Conservation (phyloP, 2,329 filamentous ascomycete genomes). For the Nemania bipapillata region DNA sequence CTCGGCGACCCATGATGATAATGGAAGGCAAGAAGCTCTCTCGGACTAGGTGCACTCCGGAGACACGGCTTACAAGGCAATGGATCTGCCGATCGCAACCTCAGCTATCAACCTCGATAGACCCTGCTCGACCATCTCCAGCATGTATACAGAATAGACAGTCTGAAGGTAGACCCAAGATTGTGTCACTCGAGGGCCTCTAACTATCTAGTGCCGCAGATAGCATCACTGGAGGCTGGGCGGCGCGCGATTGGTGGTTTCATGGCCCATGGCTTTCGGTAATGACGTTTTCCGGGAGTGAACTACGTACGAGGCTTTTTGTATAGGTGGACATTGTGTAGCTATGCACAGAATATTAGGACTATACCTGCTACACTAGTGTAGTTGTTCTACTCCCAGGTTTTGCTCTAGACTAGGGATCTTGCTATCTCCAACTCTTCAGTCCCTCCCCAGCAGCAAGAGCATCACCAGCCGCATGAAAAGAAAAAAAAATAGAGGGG, state of each 20-base stretch:
- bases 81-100: slow-evolving; percentile 27
- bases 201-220: not conserved
- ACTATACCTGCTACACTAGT: slow-evolving; percentile 6
- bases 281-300: not conserved
- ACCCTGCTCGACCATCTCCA: slow-evolving; percentile 5
- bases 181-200: slow-evolving; percentile 1
- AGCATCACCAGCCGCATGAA: not conserved
- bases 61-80: slow-evolving; percentile 9
- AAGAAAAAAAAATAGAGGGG: not conserved
- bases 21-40: not conserved
- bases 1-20: not conserved
- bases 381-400: not conserved
- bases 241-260: not conserved
- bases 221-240: slow-evolving; percentile 5
- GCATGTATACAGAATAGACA: not conserved
- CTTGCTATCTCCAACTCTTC: slow-evolving; percentile 3
- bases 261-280: slow-evolving; percentile 5
- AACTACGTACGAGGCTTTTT: slow-evolving; percentile 21
- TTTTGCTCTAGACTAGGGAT: slow-evolving; percentile 1
- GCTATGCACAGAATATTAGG: slow-evolving; percentile 1
- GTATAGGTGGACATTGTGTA: not conserved
- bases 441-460: not conserved
- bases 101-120: slow-evolving; percentile 1
- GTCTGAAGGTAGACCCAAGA: not conserved
- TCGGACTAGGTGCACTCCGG: slow-evolving; percentile 3